Evolutionary conservation across 805 yeast genomes (phyloP).

Genomic region (Groenewaldozyma salmanticensis): DNA sequence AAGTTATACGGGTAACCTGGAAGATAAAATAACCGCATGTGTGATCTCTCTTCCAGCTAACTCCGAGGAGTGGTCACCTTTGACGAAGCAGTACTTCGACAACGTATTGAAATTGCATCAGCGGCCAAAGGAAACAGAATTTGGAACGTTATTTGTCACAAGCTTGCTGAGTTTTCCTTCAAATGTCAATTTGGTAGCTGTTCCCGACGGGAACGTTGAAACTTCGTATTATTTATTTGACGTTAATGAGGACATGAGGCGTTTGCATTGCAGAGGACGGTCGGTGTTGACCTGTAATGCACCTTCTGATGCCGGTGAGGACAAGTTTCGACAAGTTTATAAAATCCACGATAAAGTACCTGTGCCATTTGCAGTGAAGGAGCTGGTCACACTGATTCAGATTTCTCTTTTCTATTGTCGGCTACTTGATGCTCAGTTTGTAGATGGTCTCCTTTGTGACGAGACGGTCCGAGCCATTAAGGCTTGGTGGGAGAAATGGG

Average conservation of each 20-base stretch:
- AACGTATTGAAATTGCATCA: conserved; percentile 60
- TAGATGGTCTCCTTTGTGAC: conserved; percentile 80
- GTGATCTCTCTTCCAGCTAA: conserved; percentile 45
- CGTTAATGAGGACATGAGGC: conserved; percentile 66
- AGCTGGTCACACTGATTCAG: conserved; percentile 66
- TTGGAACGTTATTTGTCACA: conserved; percentile 65
- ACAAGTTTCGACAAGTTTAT: conserved; percentile 71
- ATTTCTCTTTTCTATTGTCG: conserved; percentile 69
- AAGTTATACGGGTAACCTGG: conserved; percentile 74
- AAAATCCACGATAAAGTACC: conserved; percentile 42
- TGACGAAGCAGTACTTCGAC: conserved; percentile 49
- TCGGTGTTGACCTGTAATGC: conserved; percentile 61
- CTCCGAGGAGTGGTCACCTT: conserved; percentile 38
- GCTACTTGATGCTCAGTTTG: conserved; percentile 52
- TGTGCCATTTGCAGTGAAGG: conserved; percentile 56
- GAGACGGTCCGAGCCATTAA: conserved; percentile 61
- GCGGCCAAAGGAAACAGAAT: conserved; percentile 52
- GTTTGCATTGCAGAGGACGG: conserved; percentile 77
- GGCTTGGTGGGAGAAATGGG: conserved; percentile 78
- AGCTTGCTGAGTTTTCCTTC: conserved; percentile 77
- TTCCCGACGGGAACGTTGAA: conserved; percentile 34
- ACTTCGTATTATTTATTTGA: conserved; percentile 48
- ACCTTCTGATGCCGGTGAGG: conserved; percentile 69
- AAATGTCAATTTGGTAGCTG: conserved; percentile 57
- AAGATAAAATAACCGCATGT: conserved; percentile 53